Evolutionary conservation across 163 green algal species (phyloP), one percentile per base, ranked within the genome.

Genomic region (Botryococcus braunii): DNA sequence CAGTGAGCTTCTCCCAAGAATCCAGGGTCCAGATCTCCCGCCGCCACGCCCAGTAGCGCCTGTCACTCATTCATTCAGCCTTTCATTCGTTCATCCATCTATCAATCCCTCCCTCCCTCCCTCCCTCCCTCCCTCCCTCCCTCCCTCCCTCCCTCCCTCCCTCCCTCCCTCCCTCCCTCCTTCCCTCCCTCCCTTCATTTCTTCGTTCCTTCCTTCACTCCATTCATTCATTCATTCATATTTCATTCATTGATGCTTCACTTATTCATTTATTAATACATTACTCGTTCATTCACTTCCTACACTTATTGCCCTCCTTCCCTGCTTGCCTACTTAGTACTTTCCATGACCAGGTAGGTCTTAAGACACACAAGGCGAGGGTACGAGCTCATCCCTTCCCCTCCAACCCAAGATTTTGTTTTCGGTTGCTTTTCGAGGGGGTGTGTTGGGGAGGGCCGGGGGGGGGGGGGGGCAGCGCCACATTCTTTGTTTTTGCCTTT

Each of bases 1-100:
- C 83, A 91, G 74, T 94, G 39, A 11, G 82, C 74, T 0, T 65
- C 35, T 0, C 58, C 27, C 40, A 90, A 62, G 40, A 79, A 61
- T 29, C 62, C 68, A 0, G 56, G n/a, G n/a, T 84, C 60, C 8
- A 87, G 31, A 17, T 74, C 63, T 0, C 39, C 23, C 23, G 63
- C 57, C 0, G 79, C 78, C 3, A 76, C 50, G 29, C 39, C 35
- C 13, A 87, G 41, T 46, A 92, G 65, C 50, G 69, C 81, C 78
- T 85, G 75, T 31, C 67, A 25, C 23, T 65, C 58, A 65, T 31
- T 25, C 35, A 56, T 27, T 67, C 60, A 67, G n/a, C 39, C 50
- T 50, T 1, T 0, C 35, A 37, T 67, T 48, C 60, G 13, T 40
- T 56, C 38, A 52, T 11, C 52, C 52, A 62, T 25, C 34, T 52